A percentile compares a stretch with the other conserved stretches of the same genome.
Evolutionary conservation across 257 asterid genomes (phyloP).

Genomic region (Solanum medicagineum): DNA sequence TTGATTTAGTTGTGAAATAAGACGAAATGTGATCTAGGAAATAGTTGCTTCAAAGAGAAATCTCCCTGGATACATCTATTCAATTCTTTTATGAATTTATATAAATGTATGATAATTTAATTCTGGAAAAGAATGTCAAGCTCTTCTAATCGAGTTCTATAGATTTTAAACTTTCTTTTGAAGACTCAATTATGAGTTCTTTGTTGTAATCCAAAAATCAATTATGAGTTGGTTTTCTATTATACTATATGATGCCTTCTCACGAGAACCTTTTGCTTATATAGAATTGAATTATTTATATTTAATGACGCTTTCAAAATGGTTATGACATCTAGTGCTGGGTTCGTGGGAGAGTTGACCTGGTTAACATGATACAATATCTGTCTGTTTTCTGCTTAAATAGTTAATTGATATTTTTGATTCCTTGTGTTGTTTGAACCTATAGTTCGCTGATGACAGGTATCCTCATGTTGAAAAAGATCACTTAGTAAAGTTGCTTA

Average conservation of each 20-base stretch:
- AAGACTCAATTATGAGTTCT: background rate
- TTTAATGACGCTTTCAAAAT: background rate
- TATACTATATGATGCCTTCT: background rate
- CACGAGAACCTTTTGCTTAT: background rate
- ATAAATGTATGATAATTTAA: background rate
- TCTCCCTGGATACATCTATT: background rate
- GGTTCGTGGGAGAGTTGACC: background rate
- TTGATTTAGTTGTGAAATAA: background rate
- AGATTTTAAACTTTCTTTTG: background rate
- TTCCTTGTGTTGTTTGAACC: background rate
- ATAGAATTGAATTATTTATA: background rate
- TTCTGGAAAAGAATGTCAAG: background rate
- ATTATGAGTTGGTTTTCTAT: background rate
- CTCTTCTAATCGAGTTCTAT: background rate
- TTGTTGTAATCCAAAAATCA: background rate
- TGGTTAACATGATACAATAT: background rate
- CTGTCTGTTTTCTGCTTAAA: background rate
- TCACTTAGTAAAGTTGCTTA: constrained; percentile 75
- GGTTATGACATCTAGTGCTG: background rate
- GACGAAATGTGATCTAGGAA: background rate
- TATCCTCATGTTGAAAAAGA: constrained; percentile 69
- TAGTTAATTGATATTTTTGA: background rate
- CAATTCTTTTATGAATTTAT: background rate
- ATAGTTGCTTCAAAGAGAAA: background rate
- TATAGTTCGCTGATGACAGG: constrained; percentile 25